Evolutionary conservation across 169 alveolate genomes (phyloP).

Genomic region (Amoebophrya sp.): DNA sequence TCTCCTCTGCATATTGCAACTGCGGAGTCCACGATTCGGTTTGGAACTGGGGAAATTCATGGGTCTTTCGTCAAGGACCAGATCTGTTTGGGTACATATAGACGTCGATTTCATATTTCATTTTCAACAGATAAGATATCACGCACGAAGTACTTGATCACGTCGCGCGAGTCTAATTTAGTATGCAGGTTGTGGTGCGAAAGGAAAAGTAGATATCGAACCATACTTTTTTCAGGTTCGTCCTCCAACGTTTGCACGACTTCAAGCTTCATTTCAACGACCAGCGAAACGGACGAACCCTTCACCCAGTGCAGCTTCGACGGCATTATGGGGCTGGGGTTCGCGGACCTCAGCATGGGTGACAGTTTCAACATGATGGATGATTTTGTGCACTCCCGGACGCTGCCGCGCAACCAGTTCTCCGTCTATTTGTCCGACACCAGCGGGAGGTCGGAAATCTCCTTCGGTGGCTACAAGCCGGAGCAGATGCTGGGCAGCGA

Average conservation of each 20-base stretch:
- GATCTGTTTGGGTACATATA: not conserved
- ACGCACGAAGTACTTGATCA: too few species aligned
- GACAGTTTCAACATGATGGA: conserved; percentile 10
- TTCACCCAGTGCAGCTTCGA: conserved; percentile 10
- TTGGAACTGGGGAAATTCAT: not conserved
- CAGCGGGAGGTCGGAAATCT: not conserved
- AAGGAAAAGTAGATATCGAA: too few species aligned
- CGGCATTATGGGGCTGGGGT: conserved; percentile 13
- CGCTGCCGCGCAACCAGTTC: not conserved
- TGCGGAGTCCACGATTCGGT: not conserved
- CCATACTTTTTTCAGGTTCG: too few species aligned
- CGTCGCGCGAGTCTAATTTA: too few species aligned
- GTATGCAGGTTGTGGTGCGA: too few species aligned
- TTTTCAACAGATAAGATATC: too few species aligned
- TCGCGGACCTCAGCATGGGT: conserved; percentile 7
- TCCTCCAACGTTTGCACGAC: not conserved
- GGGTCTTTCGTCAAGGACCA: not conserved
- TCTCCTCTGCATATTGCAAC: too few species aligned
- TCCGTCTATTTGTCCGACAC: not conserved
- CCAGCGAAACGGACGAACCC: not conserved
- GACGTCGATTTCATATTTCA: too few species aligned
- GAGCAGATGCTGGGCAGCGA: not conserved
- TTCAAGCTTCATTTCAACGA: not conserved
- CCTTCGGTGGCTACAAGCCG: not conserved
- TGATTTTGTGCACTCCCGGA: not conserved